Percentiles rank a stretch among this genome's conserved stretches.
Conservation (phyloP, 176 grass and related monocot species). For the Oryza meyeriana region DNA sequence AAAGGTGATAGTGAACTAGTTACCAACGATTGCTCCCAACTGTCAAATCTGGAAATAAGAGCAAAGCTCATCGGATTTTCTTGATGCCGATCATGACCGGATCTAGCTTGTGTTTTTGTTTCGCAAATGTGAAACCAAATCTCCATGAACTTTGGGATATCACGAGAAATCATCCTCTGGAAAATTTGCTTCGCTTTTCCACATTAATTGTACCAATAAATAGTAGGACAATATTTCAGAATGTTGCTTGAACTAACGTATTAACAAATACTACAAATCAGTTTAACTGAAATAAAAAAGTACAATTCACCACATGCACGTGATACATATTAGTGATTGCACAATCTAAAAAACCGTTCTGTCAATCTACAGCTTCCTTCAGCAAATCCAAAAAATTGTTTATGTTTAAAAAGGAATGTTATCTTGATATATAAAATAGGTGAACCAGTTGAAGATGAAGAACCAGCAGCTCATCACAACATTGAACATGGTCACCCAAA, state of each 20-base stretch:
- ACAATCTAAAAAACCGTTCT: background rate
- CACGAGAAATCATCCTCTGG: background rate
- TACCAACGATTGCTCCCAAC: background rate
- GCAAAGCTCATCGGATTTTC: background rate
- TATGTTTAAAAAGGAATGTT: constrained; percentile 12
- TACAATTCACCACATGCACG: background rate
- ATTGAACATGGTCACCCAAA: constrained; percentile 31
- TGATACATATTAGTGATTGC: background rate
- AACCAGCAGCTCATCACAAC: constrained; percentile 44
- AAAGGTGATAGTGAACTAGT: background rate
- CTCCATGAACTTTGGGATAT: background rate
- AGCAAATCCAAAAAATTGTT: background rate
- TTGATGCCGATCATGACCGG: background rate
- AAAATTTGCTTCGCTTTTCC: background rate
- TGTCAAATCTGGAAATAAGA: background rate
- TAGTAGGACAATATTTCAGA: background rate
- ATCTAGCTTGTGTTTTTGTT: background rate
- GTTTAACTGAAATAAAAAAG: background rate
- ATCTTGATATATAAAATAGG: constrained; percentile 19
- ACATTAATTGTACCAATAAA: background rate
- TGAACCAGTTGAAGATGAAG: constrained; percentile 30
- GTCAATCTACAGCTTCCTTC: background rate
- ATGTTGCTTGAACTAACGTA: background rate
- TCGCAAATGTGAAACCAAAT: background rate
- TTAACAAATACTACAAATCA: background rate